Evolutionary conservation across 2,329 filamentous ascomycete genomes (phyloP).

Genomic region (Pseudocercospora musae): DNA sequence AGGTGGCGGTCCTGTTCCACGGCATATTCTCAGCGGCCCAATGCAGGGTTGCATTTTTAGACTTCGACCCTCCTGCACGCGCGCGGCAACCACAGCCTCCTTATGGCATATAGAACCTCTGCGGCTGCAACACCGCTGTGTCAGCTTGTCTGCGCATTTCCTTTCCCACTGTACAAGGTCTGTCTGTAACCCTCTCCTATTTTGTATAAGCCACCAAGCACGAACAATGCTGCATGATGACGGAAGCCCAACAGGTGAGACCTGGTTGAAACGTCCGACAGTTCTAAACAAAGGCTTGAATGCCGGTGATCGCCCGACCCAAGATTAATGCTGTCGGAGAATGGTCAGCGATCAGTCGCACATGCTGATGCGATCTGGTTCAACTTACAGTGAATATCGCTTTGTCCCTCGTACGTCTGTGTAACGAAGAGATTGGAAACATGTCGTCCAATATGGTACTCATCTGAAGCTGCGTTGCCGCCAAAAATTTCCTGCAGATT

Average conservation of each 20-base stretch:
- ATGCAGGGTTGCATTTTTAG: conserved; percentile 5
- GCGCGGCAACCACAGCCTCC: background rate
- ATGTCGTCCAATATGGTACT: conserved; percentile 92
- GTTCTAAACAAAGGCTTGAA: conserved; percentile 66
- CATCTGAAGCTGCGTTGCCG: conserved; percentile 95
- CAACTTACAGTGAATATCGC: conserved; percentile 87
- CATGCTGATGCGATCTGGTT: background rate
- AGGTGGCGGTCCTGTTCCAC: background rate
- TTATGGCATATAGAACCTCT: background rate
- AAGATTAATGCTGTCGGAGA: conserved; percentile 45
- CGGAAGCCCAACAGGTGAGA: background rate
- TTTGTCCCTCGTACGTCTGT: conserved; percentile 97
- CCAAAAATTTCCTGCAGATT: conserved; percentile 93
- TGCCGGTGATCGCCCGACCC: conserved; percentile 55
- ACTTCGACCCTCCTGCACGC: background rate
- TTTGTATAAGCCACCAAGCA: background rate
- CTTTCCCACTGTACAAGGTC: background rate
- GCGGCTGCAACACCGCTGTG: background rate
- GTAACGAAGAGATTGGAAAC: conserved; percentile 96
- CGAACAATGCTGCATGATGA: conserved; percentile 3
- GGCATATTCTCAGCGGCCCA: background rate
- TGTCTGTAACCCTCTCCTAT: background rate
- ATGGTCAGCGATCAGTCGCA: conserved; percentile 21
- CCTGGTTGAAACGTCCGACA: conserved; percentile 2
- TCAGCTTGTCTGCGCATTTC: background rate